Percentiles rank a stretch among this genome's conserved stretches.
phyloP scores from a whole-genome alignment of 176 grass and related monocot genomes.

The Cenchrus americanus region DNA sequence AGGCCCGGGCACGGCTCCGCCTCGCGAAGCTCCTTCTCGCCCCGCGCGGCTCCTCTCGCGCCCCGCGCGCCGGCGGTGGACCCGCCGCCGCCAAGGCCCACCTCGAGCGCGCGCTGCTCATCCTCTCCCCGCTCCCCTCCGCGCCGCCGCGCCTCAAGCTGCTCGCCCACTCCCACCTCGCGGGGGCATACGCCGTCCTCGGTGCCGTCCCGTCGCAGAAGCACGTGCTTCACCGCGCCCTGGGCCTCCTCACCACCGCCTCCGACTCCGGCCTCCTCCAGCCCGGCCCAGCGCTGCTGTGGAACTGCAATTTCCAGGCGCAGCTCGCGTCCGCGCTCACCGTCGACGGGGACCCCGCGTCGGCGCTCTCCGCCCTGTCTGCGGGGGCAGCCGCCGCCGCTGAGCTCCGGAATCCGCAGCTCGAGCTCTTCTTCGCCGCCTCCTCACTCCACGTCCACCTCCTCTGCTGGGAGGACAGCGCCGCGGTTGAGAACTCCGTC shows the following conservation, averaged over 20 bases:
- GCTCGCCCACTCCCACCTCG: slow-evolving; percentile 76
- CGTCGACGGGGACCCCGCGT: slow-evolving; percentile 66
- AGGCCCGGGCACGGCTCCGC: slow-evolving; percentile 80
- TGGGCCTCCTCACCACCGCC: slow-evolving; percentile 59
- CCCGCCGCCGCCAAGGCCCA: slow-evolving; percentile 76
- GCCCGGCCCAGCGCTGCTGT: slow-evolving; percentile 51
- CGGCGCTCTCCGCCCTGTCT: slow-evolving; percentile 63
- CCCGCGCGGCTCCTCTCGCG: slow-evolving; percentile 30
- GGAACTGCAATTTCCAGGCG: slow-evolving; percentile 85
- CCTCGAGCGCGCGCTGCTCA: slow-evolving; percentile 78
- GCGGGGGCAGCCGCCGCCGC: slow-evolving; percentile 57
- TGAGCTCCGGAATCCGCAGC: slow-evolving; percentile 67
- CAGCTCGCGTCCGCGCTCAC: slow-evolving; percentile 84
- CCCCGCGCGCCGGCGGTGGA: slow-evolving; percentile 42
- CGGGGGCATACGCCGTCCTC: slow-evolving; percentile 64
- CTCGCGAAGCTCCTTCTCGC: slow-evolving; percentile 67
- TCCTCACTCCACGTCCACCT: slow-evolving; percentile 75
- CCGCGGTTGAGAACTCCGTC: slow-evolving; percentile 57
- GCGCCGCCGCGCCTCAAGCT: slow-evolving; percentile 82
- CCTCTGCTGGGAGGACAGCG: slow-evolving; percentile 79
- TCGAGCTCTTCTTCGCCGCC: slow-evolving; percentile 93
- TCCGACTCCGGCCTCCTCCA: slow-evolving; percentile 41
- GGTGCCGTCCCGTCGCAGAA: slow-evolving; percentile 68
- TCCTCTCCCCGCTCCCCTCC: slow-evolving; percentile 72
- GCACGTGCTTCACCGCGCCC: slow-evolving; percentile 66